Evolutionary conservation across 2,329 filamentous ascomycete species (phyloP).

Genomic region (Fragosphaeria purpurea): DNA sequence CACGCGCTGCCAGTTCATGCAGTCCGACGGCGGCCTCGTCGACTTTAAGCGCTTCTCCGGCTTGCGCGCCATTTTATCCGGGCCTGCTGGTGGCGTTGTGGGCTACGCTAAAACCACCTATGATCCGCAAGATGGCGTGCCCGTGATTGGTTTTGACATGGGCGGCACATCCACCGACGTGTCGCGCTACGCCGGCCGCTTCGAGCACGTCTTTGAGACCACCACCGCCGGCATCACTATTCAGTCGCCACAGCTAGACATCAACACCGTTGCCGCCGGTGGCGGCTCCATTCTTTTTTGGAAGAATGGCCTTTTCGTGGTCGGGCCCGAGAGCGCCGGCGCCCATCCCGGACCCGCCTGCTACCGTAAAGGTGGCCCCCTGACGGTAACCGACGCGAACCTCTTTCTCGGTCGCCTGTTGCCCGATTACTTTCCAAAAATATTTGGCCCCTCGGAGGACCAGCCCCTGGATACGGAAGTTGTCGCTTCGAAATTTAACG

Average conservation of each 20-base stretch:
- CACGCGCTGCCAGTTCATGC: constrained; percentile 64
- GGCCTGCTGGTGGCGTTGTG: constrained; percentile 61
- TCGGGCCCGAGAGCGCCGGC: constrained; percentile 18
- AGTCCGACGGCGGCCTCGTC: constrained; percentile 44
- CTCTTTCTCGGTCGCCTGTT: constrained; percentile 46
- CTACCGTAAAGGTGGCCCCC: constrained; percentile 54
- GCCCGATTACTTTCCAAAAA: constrained; percentile 57
- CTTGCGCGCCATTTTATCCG: constrained; percentile 52
- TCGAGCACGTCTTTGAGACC: constrained; percentile 61
- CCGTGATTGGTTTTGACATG: constrained; percentile 69
- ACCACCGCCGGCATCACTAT: constrained; percentile 73
- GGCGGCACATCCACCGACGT: constrained; percentile 8
- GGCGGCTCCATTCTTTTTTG: too few relatives aligned
- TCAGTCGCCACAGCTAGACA: constrained; percentile 82
- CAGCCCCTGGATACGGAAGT: constrained; percentile 57
- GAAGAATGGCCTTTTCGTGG: too few relatives aligned
- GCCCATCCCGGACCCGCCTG: constrained; percentile 58
- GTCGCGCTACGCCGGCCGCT: background rate
- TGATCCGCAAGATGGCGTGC: constrained; percentile 53
- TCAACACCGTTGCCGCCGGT: constrained; percentile 77
- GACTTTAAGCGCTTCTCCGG: constrained; percentile 11
- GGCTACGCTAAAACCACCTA: constrained; percentile 66
- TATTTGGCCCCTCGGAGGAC: too few relatives aligned
- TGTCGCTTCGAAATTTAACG: constrained; percentile 68
- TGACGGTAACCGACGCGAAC: constrained; percentile 60